A percentile compares a stretch with the other conserved stretches of the same genome.
phyloP scores from a whole-genome alignment of 2,329 filamentous ascomycete genomes.

The Diaporthe citriasiana region DNA sequence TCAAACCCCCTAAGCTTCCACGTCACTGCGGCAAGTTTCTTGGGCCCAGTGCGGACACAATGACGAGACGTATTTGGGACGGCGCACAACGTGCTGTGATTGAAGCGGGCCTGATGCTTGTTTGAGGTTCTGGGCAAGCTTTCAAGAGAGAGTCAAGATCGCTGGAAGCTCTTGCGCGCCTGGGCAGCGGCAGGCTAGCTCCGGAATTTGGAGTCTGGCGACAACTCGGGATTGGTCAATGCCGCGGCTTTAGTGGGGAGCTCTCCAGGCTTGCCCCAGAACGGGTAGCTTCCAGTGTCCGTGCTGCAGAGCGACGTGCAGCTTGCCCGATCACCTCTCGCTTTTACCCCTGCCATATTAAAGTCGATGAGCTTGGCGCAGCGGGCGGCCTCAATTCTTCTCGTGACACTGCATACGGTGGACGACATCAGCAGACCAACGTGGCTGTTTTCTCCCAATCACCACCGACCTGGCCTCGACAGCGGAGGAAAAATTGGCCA shows the following conservation, averaged over 20 bases:
- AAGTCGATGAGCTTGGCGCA: constrained; percentile 36
- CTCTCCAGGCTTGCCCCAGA: constrained; percentile 17
- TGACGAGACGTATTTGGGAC: constrained; percentile 7
- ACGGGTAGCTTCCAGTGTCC: constrained; percentile 20
- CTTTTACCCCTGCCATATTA: constrained; percentile 1
- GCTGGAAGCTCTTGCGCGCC: constrained; percentile 21
- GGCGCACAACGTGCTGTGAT: constrained; percentile 15
- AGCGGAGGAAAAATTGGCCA: constrained; percentile 6
- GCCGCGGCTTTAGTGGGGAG: constrained; percentile 30
- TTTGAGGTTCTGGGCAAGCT: constrained; percentile 5
- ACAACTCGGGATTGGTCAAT: constrained; percentile 36
- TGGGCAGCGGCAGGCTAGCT: constrained; percentile 28
- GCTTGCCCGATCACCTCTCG: constrained; percentile 18
- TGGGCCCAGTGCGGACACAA: background rate
- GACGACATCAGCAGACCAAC: constrained; percentile 31
- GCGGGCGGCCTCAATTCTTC: constrained; percentile 37
- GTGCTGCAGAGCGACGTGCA: constrained; percentile 7
- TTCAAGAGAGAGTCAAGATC: constrained; percentile 30
- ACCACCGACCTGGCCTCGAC: background rate
- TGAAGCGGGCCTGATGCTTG: constrained; percentile 30
- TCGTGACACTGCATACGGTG: constrained; percentile 14
- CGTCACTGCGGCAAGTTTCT: constrained; percentile 31
- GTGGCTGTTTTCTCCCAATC: constrained; percentile 2
- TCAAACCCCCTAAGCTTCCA: constrained; percentile 24
- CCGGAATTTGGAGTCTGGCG: constrained; percentile 1